Evolutionary conservation across 2,329 filamentous ascomycete species (phyloP).

Genomic region (Rugonectria rugulosa): DNA sequence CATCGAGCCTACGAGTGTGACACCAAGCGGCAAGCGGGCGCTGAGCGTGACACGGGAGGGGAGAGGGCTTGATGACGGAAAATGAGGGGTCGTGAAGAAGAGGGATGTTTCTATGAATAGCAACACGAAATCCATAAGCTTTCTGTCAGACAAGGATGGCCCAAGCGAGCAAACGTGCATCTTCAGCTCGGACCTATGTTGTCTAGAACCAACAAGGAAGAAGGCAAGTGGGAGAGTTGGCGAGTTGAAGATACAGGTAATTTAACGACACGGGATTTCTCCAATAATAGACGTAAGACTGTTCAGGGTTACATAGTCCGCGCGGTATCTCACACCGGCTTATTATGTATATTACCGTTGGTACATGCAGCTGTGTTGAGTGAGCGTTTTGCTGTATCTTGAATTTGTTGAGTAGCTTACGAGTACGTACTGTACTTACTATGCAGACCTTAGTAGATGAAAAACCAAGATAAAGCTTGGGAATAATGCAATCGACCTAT

Average conservation of each 20-base stretch:
- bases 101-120: constrained; percentile 18
- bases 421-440: no score
- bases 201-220: constrained; percentile 1
- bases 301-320: no score
- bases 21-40: background rate
- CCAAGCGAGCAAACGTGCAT: constrained; percentile 4
- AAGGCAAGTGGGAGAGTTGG: background rate
- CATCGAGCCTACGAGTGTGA: background rate
- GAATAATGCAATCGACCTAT: no score
- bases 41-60: background rate
- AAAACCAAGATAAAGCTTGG: no score
- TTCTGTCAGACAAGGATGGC: constrained; percentile 21
- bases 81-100: background rate
- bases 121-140: constrained; percentile 14
- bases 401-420: no score
- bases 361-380: no score
- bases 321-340: no score
- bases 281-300: no score
- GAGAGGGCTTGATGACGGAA: background rate
- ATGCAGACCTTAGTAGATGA: no score
- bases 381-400: no score
- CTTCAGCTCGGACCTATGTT: no score
- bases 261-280: background rate
- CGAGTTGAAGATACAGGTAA: background rate
- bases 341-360: no score